These are phyloP conservation scores for Paraphaeosphaeria sporulosa DNA, from an alignment of 2,329 filamentous ascomycete species.

Conservation along the genomic window DNA sequence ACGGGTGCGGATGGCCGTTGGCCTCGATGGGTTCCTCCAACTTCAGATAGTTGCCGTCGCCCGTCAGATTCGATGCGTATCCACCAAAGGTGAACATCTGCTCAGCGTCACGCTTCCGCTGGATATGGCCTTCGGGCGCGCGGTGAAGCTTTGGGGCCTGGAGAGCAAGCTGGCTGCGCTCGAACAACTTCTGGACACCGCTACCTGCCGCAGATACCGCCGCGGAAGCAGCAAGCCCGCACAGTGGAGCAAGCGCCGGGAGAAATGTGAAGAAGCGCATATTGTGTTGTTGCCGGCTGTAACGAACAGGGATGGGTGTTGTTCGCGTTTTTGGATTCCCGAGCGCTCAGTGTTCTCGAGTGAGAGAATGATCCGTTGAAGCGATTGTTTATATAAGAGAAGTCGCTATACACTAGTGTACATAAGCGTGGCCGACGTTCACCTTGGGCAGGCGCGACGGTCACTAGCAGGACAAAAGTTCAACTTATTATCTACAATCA, in stretches of 20 bases:
- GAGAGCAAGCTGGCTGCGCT: not conserved
- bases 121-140: not conserved
- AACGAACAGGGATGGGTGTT: not conserved
- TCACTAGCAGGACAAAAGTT: not conserved
- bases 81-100: slow-evolving; percentile 1
- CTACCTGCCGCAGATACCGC: too few relatives aligned
- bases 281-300: not conserved
- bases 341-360: not conserved
- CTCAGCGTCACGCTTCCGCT: not conserved
- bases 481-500: too few relatives aligned
- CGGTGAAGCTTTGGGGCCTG: not conserved
- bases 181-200: too few relatives aligned
- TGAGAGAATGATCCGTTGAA: not conserved
- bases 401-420: not conserved
- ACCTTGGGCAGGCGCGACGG: not conserved
- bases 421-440: slow-evolving; percentile 2
- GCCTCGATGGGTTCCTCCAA: not conserved
- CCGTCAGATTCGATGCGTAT: not conserved
- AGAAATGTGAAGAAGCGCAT: not conserved
- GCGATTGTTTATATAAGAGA: not conserved
- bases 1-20: slow-evolving; percentile 8
- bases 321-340: not conserved
- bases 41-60: not conserved
- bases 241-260: not conserved
- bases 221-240: not conserved